Evolutionary conservation across 495 filamentous ascomycete genomes (phyloP), one percentile per base, ranked within the genome.

Genomic region (Penicillium diatomitis): DNA sequence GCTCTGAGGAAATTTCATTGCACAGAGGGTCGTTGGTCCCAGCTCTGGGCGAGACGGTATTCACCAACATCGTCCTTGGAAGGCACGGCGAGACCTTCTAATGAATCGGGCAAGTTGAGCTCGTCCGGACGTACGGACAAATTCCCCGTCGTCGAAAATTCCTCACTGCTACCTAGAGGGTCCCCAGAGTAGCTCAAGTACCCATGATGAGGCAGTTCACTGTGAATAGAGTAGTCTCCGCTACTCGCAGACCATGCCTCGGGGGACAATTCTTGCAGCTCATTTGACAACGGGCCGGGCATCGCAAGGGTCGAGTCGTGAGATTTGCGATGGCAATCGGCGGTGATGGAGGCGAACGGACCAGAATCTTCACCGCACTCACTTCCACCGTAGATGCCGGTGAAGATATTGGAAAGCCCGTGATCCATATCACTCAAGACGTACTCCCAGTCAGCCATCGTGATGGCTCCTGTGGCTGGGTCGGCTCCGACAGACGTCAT

Each of bases 331-430:
- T 51, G 46, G 35, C 66, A 71, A 37, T 73, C 66, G 8, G 68
- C 64, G 3, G 68, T 70, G 45, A 62, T 57, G 2, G 75, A 71
- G 12, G 70, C 67, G 40, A 71, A 70, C 44, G 70, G 65, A 35
- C 71, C 64, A 59, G 64, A 52, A 62, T 69, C 57, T 64, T 73
- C 53, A 39, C 76, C 75, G 27, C 72, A 71, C 35, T 79, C 74
- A 39, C 79, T 79, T 9, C 85, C 85, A 41, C 86, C 87, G 57
- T 90, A 90, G 46, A 91, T 88, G 7, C 84, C 81, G 52, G 86
- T 87, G 73, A 89, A 92, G 7, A 91, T 81, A 58, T 88, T 90
- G 10, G 82, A 80, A 56, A 79, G 80, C 4, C 84, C 87, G 33
- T 81, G 80, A 51, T 92, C 88, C 67, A 95, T 80, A 34, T 81